Conservation (phyloP, 1,284 basidiomycete species). For the Testicularia cyperi region DNA sequence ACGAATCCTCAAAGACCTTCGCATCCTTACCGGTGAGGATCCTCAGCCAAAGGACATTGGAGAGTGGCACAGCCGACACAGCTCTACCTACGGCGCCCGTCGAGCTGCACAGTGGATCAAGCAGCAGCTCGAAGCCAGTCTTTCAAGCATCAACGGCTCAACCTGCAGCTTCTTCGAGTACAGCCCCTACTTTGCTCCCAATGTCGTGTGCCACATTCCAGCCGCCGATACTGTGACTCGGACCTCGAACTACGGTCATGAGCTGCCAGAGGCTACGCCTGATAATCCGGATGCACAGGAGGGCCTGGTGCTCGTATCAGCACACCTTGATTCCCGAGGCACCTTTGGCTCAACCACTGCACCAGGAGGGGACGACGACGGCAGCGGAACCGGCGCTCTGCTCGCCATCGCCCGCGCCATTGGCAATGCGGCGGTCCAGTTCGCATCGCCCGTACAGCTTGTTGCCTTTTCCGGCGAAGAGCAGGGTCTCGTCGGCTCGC, state of each 20-base stretch:
- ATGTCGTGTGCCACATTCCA: conserved; percentile 38
- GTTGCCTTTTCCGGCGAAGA: conserved; percentile 60
- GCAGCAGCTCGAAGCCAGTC: conserved; percentile 8
- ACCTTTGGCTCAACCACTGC: conserved; percentile 51
- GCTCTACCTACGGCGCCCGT: conserved; percentile 32
- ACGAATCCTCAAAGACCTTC: conserved; percentile 19
- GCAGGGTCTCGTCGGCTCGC: conserved; percentile 53
- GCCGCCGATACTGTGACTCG: neutral
- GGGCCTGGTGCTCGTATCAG: conserved; percentile 51
- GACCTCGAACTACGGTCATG: neutral
- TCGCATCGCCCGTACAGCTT: conserved; percentile 49
- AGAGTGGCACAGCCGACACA: conserved; percentile 33
- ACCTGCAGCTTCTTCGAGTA: conserved; percentile 25
- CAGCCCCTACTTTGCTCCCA: conserved; percentile 34
- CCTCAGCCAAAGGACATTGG: conserved; percentile 6
- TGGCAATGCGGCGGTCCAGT: conserved; percentile 10
- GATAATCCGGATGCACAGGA: neutral
- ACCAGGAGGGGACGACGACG: conserved; percentile 56
- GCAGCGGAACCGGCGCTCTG: conserved; percentile 39
- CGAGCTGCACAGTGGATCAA: conserved; percentile 37
- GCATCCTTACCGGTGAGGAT: conserved; percentile 37
- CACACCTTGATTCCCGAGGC: conserved; percentile 54
- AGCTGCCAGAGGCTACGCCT: neutral
- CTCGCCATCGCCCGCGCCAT: conserved; percentile 53
- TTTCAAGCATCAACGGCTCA: conserved; percentile 10